phyloP scores from a whole-genome alignment of 495 filamentous ascomycete species.

The Ascobolus immersus region DNA sequence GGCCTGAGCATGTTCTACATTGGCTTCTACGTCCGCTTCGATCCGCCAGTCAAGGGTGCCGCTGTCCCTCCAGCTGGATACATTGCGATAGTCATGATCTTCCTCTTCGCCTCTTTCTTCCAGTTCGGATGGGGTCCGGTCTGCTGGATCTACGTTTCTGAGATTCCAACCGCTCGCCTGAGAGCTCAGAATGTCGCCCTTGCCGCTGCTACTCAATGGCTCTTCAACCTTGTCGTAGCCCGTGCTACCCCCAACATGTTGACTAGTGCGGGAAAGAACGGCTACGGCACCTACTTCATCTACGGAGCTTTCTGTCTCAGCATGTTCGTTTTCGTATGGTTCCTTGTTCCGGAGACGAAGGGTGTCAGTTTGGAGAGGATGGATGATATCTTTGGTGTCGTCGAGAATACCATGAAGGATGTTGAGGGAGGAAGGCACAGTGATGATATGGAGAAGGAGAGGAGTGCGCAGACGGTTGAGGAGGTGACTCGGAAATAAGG shows the following conservation, averaged over 20 bases:
- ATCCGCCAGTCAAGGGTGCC: slow-evolving; percentile 28
- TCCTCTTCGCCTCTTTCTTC: slow-evolving; percentile 50
- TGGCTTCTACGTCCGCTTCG: slow-evolving; percentile 49
- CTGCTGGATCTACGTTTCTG: slow-evolving; percentile 51
- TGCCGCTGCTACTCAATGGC: slow-evolving; percentile 43
- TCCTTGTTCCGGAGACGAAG: slow-evolving; percentile 53
- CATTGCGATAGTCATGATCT: slow-evolving; percentile 43
- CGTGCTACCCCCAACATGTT: slow-evolving; percentile 38
- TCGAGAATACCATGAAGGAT: slow-evolving; percentile 7
- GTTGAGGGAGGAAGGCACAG: slow-evolving; percentile 1
- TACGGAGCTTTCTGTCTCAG: slow-evolving; percentile 36
- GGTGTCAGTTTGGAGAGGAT: slow-evolving; percentile 26
- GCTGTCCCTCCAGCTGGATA: slow-evolving; percentile 34
- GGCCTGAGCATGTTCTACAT: slow-evolving; percentile 54
- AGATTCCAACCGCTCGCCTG: slow-evolving; percentile 49
- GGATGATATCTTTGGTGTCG: slow-evolving; percentile 24
- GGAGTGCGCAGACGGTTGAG: neutral
- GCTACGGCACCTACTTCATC: slow-evolving; percentile 36
- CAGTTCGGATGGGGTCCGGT: slow-evolving; percentile 59
- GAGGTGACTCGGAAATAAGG: too few relatives aligned
- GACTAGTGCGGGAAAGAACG: slow-evolving; percentile 31
- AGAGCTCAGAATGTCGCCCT: slow-evolving; percentile 44
- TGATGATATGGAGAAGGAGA: neutral
- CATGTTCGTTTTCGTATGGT: slow-evolving; percentile 43
- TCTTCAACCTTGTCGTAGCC: slow-evolving; percentile 47